Percentiles rank a stretch among this genome's conserved stretches.
Evolutionary conservation across 257 asterid genomes (phyloP).

Genomic region (Thymus quinquecostatus): DNA sequence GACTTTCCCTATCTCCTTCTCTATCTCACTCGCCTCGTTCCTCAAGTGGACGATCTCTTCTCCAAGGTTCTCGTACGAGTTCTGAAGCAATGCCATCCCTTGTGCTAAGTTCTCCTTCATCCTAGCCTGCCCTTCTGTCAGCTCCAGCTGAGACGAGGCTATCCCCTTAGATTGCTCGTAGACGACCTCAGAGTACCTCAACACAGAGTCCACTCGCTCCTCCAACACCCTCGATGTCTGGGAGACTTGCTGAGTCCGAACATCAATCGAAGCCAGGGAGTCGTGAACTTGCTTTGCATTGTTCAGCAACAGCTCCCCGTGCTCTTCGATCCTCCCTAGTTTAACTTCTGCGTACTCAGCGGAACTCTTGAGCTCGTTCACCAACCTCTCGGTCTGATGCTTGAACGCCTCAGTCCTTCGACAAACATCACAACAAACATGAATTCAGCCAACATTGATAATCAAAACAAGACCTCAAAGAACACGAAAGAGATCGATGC

Average conservation of each 20-base stretch:
- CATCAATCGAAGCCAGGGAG: conserved; percentile 55
- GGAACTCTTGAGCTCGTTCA: conserved; percentile 61
- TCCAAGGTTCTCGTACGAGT: conserved; percentile 57
- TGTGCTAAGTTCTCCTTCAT: conserved; percentile 70
- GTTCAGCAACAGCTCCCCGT: conserved; percentile 51
- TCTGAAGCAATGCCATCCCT: conserved; percentile 60
- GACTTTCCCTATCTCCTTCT: conserved; percentile 68
- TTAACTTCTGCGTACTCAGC: conserved; percentile 73
- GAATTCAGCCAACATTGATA: not conserved
- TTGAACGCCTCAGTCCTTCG: conserved; percentile 71
- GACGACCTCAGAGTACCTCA: conserved; percentile 54
- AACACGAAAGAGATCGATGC: conserved; percentile 6
- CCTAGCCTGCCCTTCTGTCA: conserved; percentile 55
- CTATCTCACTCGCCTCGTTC: conserved; percentile 65
- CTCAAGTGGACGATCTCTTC: conserved; percentile 53
- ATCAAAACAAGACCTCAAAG: not conserved
- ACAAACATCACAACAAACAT: not conserved
- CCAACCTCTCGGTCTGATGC: conserved; percentile 74
- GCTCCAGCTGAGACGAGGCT: conserved; percentile 65
- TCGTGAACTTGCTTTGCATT: conserved; percentile 58
- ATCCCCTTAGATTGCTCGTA: conserved; percentile 67
- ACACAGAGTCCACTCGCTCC: conserved; percentile 53
- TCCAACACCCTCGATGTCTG: conserved; percentile 59
- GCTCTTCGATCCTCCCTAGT: conserved; percentile 54
- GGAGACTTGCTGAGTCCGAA: conserved; percentile 52